Conservation (phyloP, 441 rosid species). For the Cnidoscolus chayamansa region DNA sequence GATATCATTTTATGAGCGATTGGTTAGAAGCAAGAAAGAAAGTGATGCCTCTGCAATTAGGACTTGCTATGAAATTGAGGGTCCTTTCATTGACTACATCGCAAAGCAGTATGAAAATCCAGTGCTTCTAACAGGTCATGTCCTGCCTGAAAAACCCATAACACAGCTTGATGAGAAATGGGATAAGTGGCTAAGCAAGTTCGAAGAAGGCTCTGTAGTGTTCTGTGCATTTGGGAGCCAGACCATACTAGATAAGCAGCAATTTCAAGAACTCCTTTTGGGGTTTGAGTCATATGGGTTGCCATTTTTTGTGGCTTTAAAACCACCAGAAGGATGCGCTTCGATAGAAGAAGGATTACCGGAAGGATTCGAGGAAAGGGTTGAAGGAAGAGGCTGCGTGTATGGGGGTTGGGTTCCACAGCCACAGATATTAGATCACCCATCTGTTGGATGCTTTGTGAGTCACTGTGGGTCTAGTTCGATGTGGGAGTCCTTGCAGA, state of each 20-base stretch:
- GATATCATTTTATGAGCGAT: neutral
- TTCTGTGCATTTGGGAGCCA: slow-evolving; percentile 40
- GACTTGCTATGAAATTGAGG: slow-evolving; percentile 27
- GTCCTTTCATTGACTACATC: slow-evolving; percentile 20
- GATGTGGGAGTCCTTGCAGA: slow-evolving; percentile 30
- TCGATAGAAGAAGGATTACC: slow-evolving; percentile 33
- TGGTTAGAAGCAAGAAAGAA: neutral
- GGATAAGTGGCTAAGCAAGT: slow-evolving; percentile 14
- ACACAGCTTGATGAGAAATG: slow-evolving; percentile 11
- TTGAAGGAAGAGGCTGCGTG: slow-evolving; percentile 26
- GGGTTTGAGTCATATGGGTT: slow-evolving; percentile 32
- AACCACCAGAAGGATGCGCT: slow-evolving; percentile 25
- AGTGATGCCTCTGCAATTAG: slow-evolving; percentile 18
- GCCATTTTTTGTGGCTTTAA: slow-evolving; percentile 30
- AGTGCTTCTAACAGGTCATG: slow-evolving; percentile 18
- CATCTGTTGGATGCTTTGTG: slow-evolving; percentile 43
- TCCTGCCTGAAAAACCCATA: slow-evolving; percentile 4
- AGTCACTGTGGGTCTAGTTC: slow-evolving; percentile 39
- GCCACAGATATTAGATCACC: slow-evolving; percentile 31
- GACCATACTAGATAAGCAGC: slow-evolving; percentile 1
- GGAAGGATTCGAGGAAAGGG: slow-evolving; percentile 25
- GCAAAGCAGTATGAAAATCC: slow-evolving; percentile 13
- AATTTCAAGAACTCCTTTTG: slow-evolving; percentile 17
- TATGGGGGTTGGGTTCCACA: slow-evolving; percentile 45
- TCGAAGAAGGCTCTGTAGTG: slow-evolving; percentile 20